Conservation (phyloP, 768 basidiomycete genomes). For the Tricholoma saponaceum region DNA sequence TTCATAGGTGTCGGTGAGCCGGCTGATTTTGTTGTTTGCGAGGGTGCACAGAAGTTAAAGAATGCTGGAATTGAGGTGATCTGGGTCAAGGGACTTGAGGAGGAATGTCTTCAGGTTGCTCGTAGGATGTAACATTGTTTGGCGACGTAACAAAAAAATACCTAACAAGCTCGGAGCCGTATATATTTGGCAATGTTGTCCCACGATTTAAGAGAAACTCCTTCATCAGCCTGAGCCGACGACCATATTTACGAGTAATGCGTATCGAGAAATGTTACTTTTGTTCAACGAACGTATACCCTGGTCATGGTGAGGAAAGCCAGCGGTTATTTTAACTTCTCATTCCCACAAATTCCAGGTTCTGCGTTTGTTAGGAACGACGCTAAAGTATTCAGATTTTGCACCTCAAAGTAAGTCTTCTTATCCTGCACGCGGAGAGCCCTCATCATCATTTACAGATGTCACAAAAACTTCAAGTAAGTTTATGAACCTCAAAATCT, state of each 20-base stretch:
- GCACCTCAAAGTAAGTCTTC: slow-evolving; percentile 82
- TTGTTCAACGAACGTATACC: slow-evolving; percentile 95
- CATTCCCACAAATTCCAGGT: slow-evolving; percentile 39
- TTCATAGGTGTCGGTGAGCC: slow-evolving; percentile 91
- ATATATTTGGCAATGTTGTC: not conserved
- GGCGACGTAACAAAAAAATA: not conserved
- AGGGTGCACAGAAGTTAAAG: slow-evolving; percentile 72
- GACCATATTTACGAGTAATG: slow-evolving; percentile 42
- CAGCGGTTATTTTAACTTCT: not conserved
- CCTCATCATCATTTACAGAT: slow-evolving; percentile 42
- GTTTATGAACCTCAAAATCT: slow-evolving; percentile 15
- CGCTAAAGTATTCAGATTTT: slow-evolving; percentile 96
- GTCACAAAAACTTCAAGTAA: slow-evolving; percentile 99
- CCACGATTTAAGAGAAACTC: slow-evolving; percentile 6
- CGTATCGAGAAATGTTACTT: slow-evolving; percentile 98
- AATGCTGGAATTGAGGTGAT: slow-evolving; percentile 71
- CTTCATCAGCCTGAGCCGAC: slow-evolving; percentile 15
- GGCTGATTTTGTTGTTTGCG: slow-evolving; percentile 90
- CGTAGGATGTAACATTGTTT: slow-evolving; percentile 46
- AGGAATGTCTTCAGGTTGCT: slow-evolving; percentile 78
- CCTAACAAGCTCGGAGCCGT: too few relatives aligned
- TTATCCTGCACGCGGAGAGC: not conserved
- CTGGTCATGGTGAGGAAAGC: slow-evolving; percentile 74
- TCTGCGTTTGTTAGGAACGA: slow-evolving; percentile 96
- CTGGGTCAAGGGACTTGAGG: slow-evolving; percentile 72